A percentile compares a stretch with the other conserved stretches of the same genome.
Conservation (phyloP, 306 rosid species). For the Prunus mira region DNA sequence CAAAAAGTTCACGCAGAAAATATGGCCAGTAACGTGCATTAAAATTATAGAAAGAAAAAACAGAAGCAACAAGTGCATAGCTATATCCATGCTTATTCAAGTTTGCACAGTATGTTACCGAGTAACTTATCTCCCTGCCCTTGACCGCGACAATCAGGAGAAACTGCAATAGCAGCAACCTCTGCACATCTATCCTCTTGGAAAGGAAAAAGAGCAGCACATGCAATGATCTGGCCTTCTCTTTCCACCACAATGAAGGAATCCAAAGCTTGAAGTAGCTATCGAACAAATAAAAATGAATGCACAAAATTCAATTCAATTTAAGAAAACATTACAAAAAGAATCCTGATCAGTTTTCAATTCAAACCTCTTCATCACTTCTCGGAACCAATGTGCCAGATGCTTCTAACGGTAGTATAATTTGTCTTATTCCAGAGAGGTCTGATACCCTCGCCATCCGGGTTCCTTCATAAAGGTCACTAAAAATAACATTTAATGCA, state of each 20-base stretch:
- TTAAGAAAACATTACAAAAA: not conserved
- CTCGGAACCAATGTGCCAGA: slow-evolving; percentile 76
- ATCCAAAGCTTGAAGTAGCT: slow-evolving; percentile 65
- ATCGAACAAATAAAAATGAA: slow-evolving; percentile 11
- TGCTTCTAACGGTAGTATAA: slow-evolving; percentile 72
- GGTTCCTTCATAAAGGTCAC: slow-evolving; percentile 97
- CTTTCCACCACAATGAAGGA: slow-evolving; percentile 74
- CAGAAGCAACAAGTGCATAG: not conserved
- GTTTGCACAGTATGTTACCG: slow-evolving; percentile 40
- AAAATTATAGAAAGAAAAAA: not conserved
- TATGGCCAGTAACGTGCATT: not conserved
- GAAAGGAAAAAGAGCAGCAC: slow-evolving; percentile 85
- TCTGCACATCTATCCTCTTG: slow-evolving; percentile 82
- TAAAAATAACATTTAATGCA: slow-evolving; percentile 26
- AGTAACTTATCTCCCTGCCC: slow-evolving; percentile 98
- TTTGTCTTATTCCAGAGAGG: slow-evolving; percentile 64
- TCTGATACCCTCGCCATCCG: slow-evolving; percentile 73
- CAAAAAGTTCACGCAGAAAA: not conserved
- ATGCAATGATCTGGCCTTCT: slow-evolving; percentile 96
- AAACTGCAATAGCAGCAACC: slow-evolving; percentile 92
- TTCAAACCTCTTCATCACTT: slow-evolving; percentile 73
- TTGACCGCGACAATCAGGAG: slow-evolving; percentile 90
- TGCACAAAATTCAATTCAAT: not conserved
- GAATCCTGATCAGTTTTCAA: not conserved
- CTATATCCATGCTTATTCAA: not conserved